phyloP scores from a whole-genome alignment of 2,329 filamentous ascomycete species.

The Fusarium sp. region DNA sequence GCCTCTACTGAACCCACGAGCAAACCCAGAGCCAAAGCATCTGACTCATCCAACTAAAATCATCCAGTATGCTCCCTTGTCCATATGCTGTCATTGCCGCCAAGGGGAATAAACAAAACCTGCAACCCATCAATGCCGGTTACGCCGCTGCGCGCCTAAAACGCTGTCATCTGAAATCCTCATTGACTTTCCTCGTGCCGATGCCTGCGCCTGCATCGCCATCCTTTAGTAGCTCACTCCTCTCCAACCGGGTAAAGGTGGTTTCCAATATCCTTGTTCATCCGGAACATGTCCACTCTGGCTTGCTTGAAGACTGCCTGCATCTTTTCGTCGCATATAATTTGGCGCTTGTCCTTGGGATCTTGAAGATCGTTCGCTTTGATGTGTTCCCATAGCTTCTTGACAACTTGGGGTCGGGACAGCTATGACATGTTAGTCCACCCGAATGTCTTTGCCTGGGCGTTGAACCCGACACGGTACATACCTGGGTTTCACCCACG shows the following conservation, averaged over 20 bases:
- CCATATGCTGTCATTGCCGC: constrained; percentile 38
- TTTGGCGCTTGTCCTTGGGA: constrained; percentile 90
- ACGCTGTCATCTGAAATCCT: constrained; percentile 37
- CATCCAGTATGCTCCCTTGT: constrained; percentile 29
- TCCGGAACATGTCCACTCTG: constrained; percentile 97
- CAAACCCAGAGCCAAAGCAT: neutral
- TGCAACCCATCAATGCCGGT: constrained; percentile 40
- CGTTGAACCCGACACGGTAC: constrained; percentile 36
- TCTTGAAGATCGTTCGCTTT: constrained; percentile 90
- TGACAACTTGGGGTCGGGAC: constrained; percentile 94
- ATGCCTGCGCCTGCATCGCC: neutral
- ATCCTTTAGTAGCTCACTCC: constrained; percentile 28
- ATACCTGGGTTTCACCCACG: constrained; percentile 74
- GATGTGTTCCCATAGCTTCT: constrained; percentile 96
- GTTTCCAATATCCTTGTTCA: constrained; percentile 95
- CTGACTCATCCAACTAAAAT: constrained; percentile 12
- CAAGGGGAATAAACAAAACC: constrained; percentile 37
- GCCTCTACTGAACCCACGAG: neutral
- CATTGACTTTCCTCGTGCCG: constrained; percentile 7
- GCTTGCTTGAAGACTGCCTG: constrained; percentile 91
- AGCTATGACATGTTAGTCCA: constrained; percentile 63
- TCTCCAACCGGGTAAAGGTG: constrained; percentile 87
- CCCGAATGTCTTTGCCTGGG: neutral
- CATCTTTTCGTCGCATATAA: constrained; percentile 91
- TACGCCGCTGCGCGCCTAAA: constrained; percentile 42